Conservation (phyloP, 108 stramenopile species). For the Fragilariopsis cylindrus region DNA sequence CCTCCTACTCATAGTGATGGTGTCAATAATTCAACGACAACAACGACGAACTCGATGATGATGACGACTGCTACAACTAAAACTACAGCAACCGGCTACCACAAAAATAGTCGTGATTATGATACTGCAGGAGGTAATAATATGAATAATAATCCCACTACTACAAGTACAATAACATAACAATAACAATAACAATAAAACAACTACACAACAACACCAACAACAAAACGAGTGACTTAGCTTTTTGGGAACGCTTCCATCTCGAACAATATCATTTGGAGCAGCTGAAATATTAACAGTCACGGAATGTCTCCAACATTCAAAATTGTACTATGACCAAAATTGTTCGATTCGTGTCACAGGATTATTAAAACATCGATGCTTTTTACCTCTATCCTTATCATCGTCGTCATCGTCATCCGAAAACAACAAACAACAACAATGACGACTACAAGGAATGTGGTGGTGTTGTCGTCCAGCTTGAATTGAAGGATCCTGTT, state of each 20-base stretch:
- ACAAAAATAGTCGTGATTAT: too few relatives aligned
- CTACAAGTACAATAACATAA: neutral
- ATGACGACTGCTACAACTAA: too few relatives aligned
- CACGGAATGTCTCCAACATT: conserved; percentile 20
- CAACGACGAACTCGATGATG: too few relatives aligned
- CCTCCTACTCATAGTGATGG: too few relatives aligned
- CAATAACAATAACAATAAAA: neutral
- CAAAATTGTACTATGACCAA: conserved; percentile 13
- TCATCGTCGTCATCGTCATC: too few relatives aligned
- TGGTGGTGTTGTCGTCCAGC: conserved; percentile 1
- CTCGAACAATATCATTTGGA: conserved; percentile 23
- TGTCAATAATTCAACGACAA: too few relatives aligned
- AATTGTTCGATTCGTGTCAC: conserved; percentile 25
- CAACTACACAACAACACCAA: neutral
- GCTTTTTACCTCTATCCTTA: too few relatives aligned
- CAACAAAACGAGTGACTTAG: neutral
- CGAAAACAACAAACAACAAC: too few relatives aligned
- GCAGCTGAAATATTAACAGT: conserved; percentile 40
- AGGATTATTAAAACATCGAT: neutral
- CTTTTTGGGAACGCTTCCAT: conserved; percentile 40
- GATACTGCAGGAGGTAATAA: too few relatives aligned
- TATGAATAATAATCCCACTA: too few relatives aligned
- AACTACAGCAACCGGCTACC: too few relatives aligned
- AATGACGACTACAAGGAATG: neutral
- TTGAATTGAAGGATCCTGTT: neutral